A percentile compares a stretch with the other conserved stretches of the same genome.
Conservation (phyloP, 2,329 filamentous ascomycete species). For the Lachnellula occidentalis region DNA sequence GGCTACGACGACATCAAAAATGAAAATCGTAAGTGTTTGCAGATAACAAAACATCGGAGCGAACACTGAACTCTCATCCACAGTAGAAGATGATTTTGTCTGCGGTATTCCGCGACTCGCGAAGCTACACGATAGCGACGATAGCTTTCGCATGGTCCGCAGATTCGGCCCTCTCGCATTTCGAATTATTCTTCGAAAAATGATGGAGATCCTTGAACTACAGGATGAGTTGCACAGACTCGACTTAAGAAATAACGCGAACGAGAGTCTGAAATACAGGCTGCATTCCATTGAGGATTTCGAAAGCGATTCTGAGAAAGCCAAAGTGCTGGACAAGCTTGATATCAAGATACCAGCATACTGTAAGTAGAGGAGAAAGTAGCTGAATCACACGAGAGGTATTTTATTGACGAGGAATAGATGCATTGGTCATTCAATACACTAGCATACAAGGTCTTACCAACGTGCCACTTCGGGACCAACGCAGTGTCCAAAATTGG, state of each 20-base stretch:
- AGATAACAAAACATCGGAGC: background rate
- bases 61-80: background rate
- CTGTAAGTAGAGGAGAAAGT: slow-evolving; percentile 6
- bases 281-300: slow-evolving; percentile 2
- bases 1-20: background rate
- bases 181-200: slow-evolving; percentile 6
- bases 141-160: slow-evolving; percentile 12
- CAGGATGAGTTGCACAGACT: slow-evolving; percentile 5
- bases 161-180: slow-evolving; percentile 5
- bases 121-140: slow-evolving; percentile 7
- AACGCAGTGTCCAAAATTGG: slow-evolving; percentile 10
- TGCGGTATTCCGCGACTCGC: slow-evolving; percentile 9
- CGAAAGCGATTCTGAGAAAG: slow-evolving; percentile 3
- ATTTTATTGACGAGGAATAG: slow-evolving; percentile 1
- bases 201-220: slow-evolving; percentile 7
- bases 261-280: slow-evolving; percentile 1
- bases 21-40: background rate
- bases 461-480: background rate
- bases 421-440: slow-evolving; percentile 9
- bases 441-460: slow-evolving; percentile 3
- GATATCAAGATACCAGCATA: slow-evolving; percentile 9
- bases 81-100: slow-evolving; percentile 8
- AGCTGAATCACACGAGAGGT: background rate
- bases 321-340: slow-evolving; percentile 4
- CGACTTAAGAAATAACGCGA: slow-evolving; percentile 1